Percentiles rank a stretch among this genome's conserved stretches.
These are phyloP conservation scores for Sporothrix curviconia DNA, from an alignment of 2,329 filamentous ascomycete genomes.

Conservation along the genomic window DNA sequence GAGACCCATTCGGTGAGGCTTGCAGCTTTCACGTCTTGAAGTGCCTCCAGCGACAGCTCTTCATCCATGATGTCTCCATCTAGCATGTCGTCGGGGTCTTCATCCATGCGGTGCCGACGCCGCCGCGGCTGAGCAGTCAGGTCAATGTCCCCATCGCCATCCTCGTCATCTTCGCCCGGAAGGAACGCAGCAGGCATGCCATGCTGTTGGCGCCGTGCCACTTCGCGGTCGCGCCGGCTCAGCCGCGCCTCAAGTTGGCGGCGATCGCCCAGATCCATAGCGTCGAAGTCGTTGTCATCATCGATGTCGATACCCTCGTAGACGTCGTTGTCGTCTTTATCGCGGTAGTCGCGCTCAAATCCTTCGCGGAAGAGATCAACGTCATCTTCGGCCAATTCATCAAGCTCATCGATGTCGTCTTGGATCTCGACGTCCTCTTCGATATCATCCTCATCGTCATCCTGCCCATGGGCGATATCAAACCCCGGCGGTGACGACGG, in stretches of 20 bases:
- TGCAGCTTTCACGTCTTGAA: constrained; percentile 87
- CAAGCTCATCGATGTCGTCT: constrained; percentile 68
- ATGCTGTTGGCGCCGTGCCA: constrained; percentile 54
- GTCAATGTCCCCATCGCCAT: constrained; percentile 77
- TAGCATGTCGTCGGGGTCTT: constrained; percentile 88
- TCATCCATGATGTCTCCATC: constrained; percentile 92
- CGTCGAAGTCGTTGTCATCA: constrained; percentile 68
- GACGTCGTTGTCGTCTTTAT: constrained; percentile 58
- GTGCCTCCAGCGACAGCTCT: constrained; percentile 83
- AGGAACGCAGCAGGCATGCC: constrained; percentile 66
- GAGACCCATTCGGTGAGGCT: constrained; percentile 95
- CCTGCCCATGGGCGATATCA: constrained; percentile 58
- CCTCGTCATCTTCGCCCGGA: constrained; percentile 78
- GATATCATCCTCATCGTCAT: constrained; percentile 61
- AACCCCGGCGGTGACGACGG: constrained; percentile 60
- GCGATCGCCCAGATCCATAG: constrained; percentile 59
- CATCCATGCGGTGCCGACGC: constrained; percentile 84
- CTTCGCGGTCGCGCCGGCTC: constrained; percentile 66
- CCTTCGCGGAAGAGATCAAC: constrained; percentile 71
- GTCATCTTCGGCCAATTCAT: constrained; percentile 75
- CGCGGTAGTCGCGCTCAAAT: constrained; percentile 64
- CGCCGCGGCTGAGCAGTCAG: constrained; percentile 79
- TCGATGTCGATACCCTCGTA: constrained; percentile 71
- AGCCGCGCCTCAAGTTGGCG: constrained; percentile 67
- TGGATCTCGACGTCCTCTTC: constrained; percentile 66